These are phyloP conservation scores for Globisporangium apiculatum DNA, from an alignment of 352 stramenopile species.

Conservation along the genomic window DNA sequence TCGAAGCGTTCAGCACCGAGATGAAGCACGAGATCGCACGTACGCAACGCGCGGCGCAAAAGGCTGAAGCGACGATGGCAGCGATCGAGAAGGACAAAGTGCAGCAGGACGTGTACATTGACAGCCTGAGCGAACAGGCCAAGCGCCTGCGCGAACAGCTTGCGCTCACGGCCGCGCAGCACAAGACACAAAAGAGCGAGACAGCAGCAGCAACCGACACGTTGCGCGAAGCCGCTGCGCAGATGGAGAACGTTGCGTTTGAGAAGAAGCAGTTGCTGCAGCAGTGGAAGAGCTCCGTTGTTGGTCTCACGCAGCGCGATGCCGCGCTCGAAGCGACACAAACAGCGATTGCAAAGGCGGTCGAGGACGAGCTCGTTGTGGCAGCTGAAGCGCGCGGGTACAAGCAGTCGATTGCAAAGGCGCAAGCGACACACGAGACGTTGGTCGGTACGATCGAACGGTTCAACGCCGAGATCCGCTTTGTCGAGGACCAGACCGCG, in stretches of 20 bases:
- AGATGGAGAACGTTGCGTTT: slow-evolving; percentile 91
- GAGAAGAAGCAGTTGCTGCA: slow-evolving; percentile 95
- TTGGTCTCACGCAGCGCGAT: slow-evolving; percentile 87
- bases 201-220: slow-evolving; percentile 83
- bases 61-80: slow-evolving; percentile 90
- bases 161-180: slow-evolving; percentile 62
- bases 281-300: slow-evolving; percentile 94
- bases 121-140: slow-evolving; percentile 87
- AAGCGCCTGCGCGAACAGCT: slow-evolving; percentile 87
- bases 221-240: slow-evolving; percentile 75
- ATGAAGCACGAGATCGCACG: slow-evolving; percentile 93
- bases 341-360: slow-evolving; percentile 68
- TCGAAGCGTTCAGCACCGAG: slow-evolving; percentile 92
- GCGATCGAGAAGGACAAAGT: slow-evolving; percentile 92
- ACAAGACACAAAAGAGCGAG: slow-evolving; percentile 82
- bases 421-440: slow-evolving; percentile 77
- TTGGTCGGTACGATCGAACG: slow-evolving; percentile 80
- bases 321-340: slow-evolving; percentile 89
- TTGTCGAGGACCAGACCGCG: slow-evolving; percentile 61
- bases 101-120: slow-evolving; percentile 93
- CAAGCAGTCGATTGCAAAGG: slow-evolving; percentile 78
- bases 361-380: slow-evolving; percentile 78
- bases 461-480: slow-evolving; percentile 77
- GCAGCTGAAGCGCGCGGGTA: slow-evolving; percentile 86
- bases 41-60: slow-evolving; percentile 89